phyloP scores from a whole-genome alignment of 768 basidiomycete species.

The Podaxis pistillaris region DNA sequence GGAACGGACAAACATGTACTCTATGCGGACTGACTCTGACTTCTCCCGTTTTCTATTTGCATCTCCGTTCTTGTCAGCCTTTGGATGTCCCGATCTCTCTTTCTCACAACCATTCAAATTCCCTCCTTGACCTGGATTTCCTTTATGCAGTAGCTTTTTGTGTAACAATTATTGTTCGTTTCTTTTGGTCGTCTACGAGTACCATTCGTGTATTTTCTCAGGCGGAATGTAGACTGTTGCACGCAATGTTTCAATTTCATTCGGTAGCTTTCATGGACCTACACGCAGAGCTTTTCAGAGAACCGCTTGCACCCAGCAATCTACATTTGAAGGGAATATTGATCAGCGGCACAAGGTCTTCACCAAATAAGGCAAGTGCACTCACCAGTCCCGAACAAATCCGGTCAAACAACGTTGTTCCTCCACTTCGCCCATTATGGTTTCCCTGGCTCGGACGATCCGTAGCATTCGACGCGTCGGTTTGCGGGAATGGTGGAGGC shows the following conservation, averaged over 20 bases:
- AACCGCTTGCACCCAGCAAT: too few species aligned
- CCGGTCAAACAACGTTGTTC: slow-evolving; percentile 27
- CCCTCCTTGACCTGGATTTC: background rate
- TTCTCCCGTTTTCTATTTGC: background rate
- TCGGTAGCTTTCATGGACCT: background rate
- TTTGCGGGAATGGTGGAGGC: slow-evolving; percentile 84
- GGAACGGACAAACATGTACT: slow-evolving; percentile 80
- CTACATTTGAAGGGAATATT: background rate
- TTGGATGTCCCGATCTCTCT: background rate
- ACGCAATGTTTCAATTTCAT: slow-evolving; percentile 1
- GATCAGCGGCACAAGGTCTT: background rate
- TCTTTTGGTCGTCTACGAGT: background rate
- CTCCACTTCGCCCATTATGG: slow-evolving; percentile 40
- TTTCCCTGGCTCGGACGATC: slow-evolving; percentile 73
- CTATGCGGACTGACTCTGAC: slow-evolving; percentile 60
- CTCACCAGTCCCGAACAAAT: slow-evolving; percentile 26
- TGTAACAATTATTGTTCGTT: slow-evolving; percentile 14
- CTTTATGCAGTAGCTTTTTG: background rate
- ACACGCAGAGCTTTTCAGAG: too few species aligned
- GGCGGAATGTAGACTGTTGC: slow-evolving; percentile 5
- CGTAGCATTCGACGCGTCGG: slow-evolving; percentile 76
- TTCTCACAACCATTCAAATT: background rate
- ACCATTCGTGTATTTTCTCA: slow-evolving; percentile 6
- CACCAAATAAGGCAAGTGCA: slow-evolving; percentile 1
- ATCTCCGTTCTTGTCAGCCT: slow-evolving; percentile 1